Evolutionary conservation across 768 basidiomycete species (phyloP).

Genomic region (Lentinula sp.): DNA sequence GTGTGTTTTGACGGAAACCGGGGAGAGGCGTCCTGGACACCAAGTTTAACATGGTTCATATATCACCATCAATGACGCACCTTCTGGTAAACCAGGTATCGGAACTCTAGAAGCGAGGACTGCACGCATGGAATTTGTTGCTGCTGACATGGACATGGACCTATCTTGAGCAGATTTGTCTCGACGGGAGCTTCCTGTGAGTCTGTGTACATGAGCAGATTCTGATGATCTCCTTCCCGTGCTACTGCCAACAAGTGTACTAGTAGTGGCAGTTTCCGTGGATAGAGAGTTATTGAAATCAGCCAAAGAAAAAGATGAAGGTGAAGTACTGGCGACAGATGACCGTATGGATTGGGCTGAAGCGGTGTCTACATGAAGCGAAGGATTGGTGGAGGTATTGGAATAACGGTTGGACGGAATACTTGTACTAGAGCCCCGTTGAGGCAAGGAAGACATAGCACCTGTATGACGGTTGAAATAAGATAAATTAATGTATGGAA

Average conservation of each 20-base stretch:
- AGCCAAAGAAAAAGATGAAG: conserved; percentile 28
- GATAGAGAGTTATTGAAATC: conserved; percentile 20
- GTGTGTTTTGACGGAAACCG: conserved; percentile 23
- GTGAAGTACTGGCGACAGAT: conserved; percentile 36
- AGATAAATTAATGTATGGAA: conserved; percentile 17
- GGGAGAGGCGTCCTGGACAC: conserved; percentile 21
- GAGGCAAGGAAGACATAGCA: background rate
- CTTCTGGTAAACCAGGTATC: conserved; percentile 28
- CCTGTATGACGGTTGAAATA: conserved; percentile 12
- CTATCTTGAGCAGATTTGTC: conserved; percentile 64
- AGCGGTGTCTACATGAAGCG: conserved; percentile 57
- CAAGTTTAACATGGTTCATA: conserved; percentile 10
- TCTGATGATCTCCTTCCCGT: conserved; percentile 60
- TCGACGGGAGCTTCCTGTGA: conserved; percentile 38
- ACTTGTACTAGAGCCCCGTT: conserved; percentile 16
- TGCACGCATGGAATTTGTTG: conserved; percentile 45
- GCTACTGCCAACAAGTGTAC: conserved; percentile 19
- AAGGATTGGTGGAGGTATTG: conserved; percentile 31
- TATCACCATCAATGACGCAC: conserved; percentile 8
- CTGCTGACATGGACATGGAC: conserved; percentile 70
- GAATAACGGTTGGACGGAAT: conserved; percentile 30
- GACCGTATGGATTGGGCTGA: conserved; percentile 35
- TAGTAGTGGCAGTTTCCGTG: conserved; percentile 25
- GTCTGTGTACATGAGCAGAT: conserved; percentile 54
- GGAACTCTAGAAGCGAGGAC: conserved; percentile 30